A percentile compares a stretch with the other conserved stretches of the same genome.
phyloP scores from a whole-genome alignment of 768 basidiomycete species.

The Pulveroboletus sp. region DNA sequence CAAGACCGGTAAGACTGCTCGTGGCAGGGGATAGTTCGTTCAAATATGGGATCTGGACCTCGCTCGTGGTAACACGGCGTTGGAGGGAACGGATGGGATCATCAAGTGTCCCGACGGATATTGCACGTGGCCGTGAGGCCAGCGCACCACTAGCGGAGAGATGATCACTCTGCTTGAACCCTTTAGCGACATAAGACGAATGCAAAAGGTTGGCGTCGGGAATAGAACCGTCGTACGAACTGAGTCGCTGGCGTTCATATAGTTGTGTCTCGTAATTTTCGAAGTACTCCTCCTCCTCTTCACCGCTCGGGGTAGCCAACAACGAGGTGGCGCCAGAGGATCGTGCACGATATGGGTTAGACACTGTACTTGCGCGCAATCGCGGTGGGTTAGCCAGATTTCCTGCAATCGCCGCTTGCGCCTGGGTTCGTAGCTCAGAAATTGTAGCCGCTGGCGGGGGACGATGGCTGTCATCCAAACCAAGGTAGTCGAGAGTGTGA shows the following conservation, averaged over 20 bases:
- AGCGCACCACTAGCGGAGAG: constrained; percentile 44
- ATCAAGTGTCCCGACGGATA: constrained; percentile 84
- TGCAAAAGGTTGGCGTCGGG: constrained; percentile 51
- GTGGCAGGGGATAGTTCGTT: constrained; percentile 46
- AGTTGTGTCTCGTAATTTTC: constrained; percentile 48
- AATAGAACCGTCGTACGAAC: constrained; percentile 54
- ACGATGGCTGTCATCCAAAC: constrained; percentile 76
- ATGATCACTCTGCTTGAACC: constrained; percentile 72
- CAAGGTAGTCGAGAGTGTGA: constrained; percentile 94
- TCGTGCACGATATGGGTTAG: constrained; percentile 80
- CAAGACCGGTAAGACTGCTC: constrained; percentile 27
- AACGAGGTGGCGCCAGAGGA: constrained; percentile 57
- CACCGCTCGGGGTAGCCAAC: constrained; percentile 55
- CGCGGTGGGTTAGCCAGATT: constrained; percentile 78
- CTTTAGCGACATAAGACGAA: constrained; percentile 62
- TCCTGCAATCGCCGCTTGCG: constrained; percentile 84
- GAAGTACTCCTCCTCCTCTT: constrained; percentile 76
- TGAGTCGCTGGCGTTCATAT: constrained; percentile 55
- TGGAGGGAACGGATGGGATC: constrained; percentile 70
- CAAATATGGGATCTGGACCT: constrained; percentile 52
- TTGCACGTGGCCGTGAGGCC: constrained; percentile 65
- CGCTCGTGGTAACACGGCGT: constrained; percentile 56
- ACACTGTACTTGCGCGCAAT: constrained; percentile 86
- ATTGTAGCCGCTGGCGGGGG: constrained; percentile 83
- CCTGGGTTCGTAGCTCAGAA: constrained; percentile 83